Percentiles rank a stretch among this genome's conserved stretches.
phyloP scores from a whole-genome alignment of 495 filamentous ascomycete species.

The Hyaloscypha variabilis region DNA sequence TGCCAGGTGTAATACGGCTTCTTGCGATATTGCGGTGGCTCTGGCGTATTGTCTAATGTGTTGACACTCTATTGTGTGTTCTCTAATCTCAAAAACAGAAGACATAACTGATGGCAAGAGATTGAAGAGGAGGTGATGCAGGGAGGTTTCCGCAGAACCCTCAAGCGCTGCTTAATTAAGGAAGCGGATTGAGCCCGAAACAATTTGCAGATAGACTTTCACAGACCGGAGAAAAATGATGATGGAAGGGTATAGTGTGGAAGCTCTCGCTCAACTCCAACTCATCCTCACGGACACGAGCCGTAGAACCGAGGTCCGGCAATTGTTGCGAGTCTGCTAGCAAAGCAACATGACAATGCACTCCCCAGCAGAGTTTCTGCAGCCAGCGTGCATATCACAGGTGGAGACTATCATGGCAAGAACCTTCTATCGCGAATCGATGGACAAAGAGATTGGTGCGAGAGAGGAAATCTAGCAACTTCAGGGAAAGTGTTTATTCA shows the following conservation, averaged over 20 bases:
- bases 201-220: no score
- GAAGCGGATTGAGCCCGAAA: background rate
- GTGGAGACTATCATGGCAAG: background rate
- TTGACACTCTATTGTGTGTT: slow-evolving; percentile 65
- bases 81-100: slow-evolving; percentile 51
- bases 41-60: slow-evolving; percentile 75
- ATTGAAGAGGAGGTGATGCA: background rate
- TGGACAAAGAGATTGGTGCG: background rate
- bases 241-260: no score
- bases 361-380: no score
- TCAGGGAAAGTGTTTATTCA: background rate
- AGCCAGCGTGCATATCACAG: no score
- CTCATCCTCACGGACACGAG: no score
- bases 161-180: background rate
- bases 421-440: background rate
- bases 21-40: slow-evolving; percentile 63
- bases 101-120: slow-evolving; percentile 8
- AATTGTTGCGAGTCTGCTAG: slow-evolving; percentile 4
- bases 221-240: no score
- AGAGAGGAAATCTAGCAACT: background rate
- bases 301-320: no score
- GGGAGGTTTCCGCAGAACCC: background rate
- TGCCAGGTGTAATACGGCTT: slow-evolving; percentile 64
- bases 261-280: no score
- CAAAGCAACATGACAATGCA: background rate